phyloP scores from a whole-genome alignment of 1,284 basidiomycete genomes.

The Tilletia setariae region DNA sequence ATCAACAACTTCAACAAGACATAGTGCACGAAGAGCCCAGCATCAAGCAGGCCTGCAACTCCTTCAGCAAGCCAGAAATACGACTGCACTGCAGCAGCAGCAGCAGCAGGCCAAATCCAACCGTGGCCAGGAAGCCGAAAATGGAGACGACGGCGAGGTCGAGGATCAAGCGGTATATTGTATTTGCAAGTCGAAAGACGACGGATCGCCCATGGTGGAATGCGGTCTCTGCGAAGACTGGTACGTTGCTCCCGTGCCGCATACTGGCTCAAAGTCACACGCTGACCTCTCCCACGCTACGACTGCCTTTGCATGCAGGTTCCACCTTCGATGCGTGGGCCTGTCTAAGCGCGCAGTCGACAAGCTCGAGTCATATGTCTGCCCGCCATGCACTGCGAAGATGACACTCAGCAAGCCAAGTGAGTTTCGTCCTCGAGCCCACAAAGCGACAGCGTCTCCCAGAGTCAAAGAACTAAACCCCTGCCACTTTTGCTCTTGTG shows the following conservation, averaged over 20 bases:
- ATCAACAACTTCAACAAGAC: no score
- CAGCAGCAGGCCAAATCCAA: not conserved
- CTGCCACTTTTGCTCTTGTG: not conserved
- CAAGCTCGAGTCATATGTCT: conserved; percentile 43
- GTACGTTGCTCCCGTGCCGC: conserved; percentile 30
- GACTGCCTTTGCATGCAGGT: conserved; percentile 27
- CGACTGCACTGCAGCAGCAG: not conserved
- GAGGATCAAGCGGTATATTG: conserved; percentile 41
- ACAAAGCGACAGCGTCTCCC: not conserved
- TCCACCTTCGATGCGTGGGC: conserved; percentile 47
- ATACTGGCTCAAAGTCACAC: not conserved
- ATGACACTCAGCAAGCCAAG: conserved; percentile 20
- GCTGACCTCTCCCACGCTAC: conserved; percentile 8
- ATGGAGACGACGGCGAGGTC: conserved; percentile 20
- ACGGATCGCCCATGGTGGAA: conserved; percentile 50
- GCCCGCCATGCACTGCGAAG: conserved; percentile 30
- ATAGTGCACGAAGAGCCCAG: no score
- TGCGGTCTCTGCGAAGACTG: conserved; percentile 49
- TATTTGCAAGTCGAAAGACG: conserved; percentile 44
- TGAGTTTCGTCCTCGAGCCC: conserved; percentile 26
- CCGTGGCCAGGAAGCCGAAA: conserved; percentile 21
- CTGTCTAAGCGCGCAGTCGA: conserved; percentile 42
- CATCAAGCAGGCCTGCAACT: not conserved
- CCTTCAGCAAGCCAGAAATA: not conserved
- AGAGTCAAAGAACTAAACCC: not conserved